These are phyloP conservation scores for Taxillus chinensis DNA, from an alignment of 164 flowering plant genomes.

Conservation along the genomic window DNA sequence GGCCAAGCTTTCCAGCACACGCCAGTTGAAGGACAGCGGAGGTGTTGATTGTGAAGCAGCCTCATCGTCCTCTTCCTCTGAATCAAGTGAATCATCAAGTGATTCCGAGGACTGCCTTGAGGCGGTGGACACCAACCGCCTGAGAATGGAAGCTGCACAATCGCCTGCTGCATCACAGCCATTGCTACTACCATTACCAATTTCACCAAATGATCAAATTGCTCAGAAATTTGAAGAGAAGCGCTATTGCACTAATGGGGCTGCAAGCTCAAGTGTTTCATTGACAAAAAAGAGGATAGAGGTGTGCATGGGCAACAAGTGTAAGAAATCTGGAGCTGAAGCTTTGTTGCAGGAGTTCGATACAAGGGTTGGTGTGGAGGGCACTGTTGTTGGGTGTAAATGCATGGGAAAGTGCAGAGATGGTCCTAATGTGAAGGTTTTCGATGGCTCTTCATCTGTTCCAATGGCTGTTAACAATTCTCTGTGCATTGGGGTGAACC, in stretches of 20 bases:
- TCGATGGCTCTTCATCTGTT: background rate
- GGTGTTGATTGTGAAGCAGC: conserved; percentile 13
- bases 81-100: conserved; percentile 51
- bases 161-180: background rate
- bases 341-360: conserved; percentile 12
- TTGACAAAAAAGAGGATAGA: conserved; percentile 4
- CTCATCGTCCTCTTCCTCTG: conserved; percentile 36
- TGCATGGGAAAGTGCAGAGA: conserved; percentile 21
- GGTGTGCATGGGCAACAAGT: conserved; percentile 18
- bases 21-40: conserved; percentile 14
- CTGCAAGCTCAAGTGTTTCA: background rate
- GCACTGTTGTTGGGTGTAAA: conserved; percentile 12
- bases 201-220: background rate
- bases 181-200: conserved; percentile 2
- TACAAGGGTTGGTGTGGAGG: conserved; percentile 5
- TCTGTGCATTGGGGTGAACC: background rate
- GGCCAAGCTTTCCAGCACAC: conserved; percentile 10
- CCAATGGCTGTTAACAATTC: background rate
- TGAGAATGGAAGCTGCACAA: conserved; percentile 13
- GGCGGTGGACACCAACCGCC: conserved; percentile 33
- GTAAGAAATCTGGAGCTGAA: conserved; percentile 13
- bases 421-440: conserved; percentile 15
- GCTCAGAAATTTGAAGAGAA: conserved; percentile 4
- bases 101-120: conserved; percentile 38
- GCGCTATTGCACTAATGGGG: background rate